Evolutionary conservation across 768 basidiomycete genomes (phyloP), one percentile per base, ranked within the genome.

Genomic region (Xerocomus spinulosus): DNA sequence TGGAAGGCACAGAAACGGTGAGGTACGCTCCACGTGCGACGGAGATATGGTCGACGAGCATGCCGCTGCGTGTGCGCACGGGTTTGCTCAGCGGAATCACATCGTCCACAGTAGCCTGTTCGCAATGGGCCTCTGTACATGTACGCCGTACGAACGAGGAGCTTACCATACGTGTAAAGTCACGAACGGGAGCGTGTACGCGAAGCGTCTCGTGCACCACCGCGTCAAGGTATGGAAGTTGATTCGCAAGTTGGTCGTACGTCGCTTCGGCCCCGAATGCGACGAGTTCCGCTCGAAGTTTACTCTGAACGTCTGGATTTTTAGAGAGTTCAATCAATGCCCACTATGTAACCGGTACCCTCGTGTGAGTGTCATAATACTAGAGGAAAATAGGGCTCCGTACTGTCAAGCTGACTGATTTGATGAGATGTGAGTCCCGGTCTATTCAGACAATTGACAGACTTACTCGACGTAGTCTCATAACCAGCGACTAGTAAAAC

Each of bases 321-420:
- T 63, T 68, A 7, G 69, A 68, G 1, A 83, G 73, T 55, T 82
- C 81, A 26, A 82, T 76, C 0, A 83, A 64, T 3, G 79, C 76
- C 79, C 81, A 83, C 57, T 59, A 28, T n/a, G n/a, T n/a, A n/a
- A n/a, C n/a, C n/a, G n/a, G n/a, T n/a, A n/a, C n/a, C n/a, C n/a
- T n/a, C n/a, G n/a, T n/a, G n/a, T n/a, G n/a, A n/a, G n/a, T n/a
- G 14, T 17, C 13, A 41, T 23, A 9, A 21, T 21, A 26, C 30
- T 7, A 3, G 7, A 15, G 7, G 9, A 12, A 13, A 32, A 9
- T 32, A 14, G 15, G 9, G 15, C 15, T 15, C 18, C 48, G 12
- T 39, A 58, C 58, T 17, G 60, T 60, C 20, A 64, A 43, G 37
- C 48, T 56, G 36, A 61, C 63, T 58, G 32, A 9, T 12, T 30